Evolutionary conservation across 805 yeast species (phyloP).

Genomic region (Lipomyces yamadae): DNA sequence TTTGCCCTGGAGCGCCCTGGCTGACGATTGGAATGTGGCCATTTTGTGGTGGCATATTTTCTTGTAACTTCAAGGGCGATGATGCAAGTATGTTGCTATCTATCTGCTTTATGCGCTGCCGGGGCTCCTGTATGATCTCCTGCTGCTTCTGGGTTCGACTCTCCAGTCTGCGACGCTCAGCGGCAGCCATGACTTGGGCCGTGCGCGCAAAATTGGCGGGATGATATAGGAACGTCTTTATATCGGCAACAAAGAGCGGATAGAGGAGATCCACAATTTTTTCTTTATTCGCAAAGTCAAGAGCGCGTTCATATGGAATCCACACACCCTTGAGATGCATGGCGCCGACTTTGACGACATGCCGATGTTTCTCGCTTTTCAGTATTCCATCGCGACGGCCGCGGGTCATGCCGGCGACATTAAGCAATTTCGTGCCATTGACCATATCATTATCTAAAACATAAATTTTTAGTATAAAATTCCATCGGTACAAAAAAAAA

Average conservation of each 20-base stretch:
- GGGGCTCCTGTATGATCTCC: constrained; percentile 16
- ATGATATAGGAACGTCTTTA: constrained; percentile 51
- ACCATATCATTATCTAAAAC: constrained; percentile 73
- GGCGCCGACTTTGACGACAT: constrained; percentile 83
- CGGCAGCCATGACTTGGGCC: constrained; percentile 45
- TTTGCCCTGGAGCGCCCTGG: background rate
- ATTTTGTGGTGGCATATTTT: background rate
- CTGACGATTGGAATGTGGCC: background rate
- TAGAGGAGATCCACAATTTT: constrained; percentile 70
- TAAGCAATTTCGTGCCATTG: constrained; percentile 81
- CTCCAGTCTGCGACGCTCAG: constrained; percentile 41
- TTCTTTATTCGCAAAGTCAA: constrained; percentile 79
- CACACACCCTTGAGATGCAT: constrained; percentile 91
- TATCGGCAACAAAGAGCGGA: constrained; percentile 76
- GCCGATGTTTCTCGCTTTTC: constrained; percentile 75
- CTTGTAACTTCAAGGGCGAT: constrained; percentile 9
- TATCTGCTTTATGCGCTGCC: constrained; percentile 14
- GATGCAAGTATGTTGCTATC: background rate
- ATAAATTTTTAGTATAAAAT: no score
- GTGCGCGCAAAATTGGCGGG: constrained; percentile 46
- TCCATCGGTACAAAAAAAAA: background rate
- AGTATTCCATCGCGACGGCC: constrained; percentile 88
- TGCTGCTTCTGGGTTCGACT: constrained; percentile 23
- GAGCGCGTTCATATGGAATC: constrained; percentile 86
- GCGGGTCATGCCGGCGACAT: constrained; percentile 85